A percentile compares a stretch with the other conserved stretches of the same genome.
phyloP scores from a whole-genome alignment of 441 rosid genomes.

The Corymbia citriodora region DNA sequence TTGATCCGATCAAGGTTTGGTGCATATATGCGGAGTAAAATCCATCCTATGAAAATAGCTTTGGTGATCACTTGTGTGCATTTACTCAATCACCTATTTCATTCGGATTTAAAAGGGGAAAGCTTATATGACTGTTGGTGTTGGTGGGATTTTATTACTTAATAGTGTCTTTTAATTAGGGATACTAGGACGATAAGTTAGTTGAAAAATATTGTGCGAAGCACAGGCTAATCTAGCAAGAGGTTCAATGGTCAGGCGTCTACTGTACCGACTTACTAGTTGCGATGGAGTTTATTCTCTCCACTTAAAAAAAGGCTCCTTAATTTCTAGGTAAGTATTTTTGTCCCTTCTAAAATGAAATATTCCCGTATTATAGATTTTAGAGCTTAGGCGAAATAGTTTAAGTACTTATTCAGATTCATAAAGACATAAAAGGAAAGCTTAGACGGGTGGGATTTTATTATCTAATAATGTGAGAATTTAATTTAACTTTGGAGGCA shows the following conservation, averaged over 20 bases:
- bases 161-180: background rate
- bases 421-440: background rate
- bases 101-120: background rate
- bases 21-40: background rate
- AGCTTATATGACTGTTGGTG: background rate
- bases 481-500: background rate
- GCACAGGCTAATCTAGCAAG: too few relatives aligned
- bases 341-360: too few relatives aligned
- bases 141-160: background rate
- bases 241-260: too few relatives aligned
- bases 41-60: background rate
- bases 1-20: background rate
- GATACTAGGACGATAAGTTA: too few relatives aligned
- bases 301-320: too few relatives aligned
- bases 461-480: background rate
- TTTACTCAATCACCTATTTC: background rate
- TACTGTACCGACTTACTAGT: too few relatives aligned
- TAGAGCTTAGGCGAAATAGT: too few relatives aligned
- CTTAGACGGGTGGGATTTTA: background rate
- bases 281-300: too few relatives aligned
- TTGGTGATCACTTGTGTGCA: background rate
- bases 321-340: too few relatives aligned
- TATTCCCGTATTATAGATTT: too few relatives aligned
- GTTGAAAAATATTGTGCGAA: too few relatives aligned
- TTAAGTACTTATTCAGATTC: too few relatives aligned